Conservation (phyloP, 176 grass and related monocot species). For the Saccharum officinarum region DNA sequence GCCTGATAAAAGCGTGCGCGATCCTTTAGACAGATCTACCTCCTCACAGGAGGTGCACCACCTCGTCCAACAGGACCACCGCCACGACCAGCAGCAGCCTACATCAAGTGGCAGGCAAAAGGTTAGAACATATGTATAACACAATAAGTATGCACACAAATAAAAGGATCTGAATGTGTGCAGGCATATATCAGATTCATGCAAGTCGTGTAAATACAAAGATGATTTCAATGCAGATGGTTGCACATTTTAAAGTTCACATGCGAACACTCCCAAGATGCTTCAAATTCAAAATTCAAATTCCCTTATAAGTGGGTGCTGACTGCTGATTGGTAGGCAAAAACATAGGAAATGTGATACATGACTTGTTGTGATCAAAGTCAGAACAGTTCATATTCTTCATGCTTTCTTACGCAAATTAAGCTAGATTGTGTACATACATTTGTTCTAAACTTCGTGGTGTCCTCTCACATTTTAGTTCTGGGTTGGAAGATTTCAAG, state of each 20-base stretch:
- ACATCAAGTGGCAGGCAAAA: neutral
- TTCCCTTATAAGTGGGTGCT: neutral
- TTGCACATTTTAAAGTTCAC: neutral
- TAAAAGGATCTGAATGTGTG: neutral
- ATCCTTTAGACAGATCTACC: slow-evolving; percentile 18
- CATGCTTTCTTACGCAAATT: neutral
- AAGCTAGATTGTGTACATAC: neutral
- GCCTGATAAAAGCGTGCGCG: neutral
- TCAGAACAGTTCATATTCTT: neutral
- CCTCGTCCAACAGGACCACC: slow-evolving; percentile 49
- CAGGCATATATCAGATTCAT: neutral
- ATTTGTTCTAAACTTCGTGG: neutral
- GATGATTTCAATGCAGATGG: neutral
- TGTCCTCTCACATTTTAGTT: neutral
- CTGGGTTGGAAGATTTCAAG: neutral
- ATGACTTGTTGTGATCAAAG: neutral
- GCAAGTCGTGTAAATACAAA: neutral
- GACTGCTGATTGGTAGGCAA: neutral
- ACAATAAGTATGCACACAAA: neutral
- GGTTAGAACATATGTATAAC: neutral
- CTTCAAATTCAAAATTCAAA: neutral
- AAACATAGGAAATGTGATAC: neutral
- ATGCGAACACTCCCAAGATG: neutral
- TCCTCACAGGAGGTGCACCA: slow-evolving; percentile 43
- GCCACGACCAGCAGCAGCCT: slow-evolving; percentile 47